Evolutionary conservation across 1,139 yeast genomes (phyloP).

Genomic region (Kodamaea plutei): DNA sequence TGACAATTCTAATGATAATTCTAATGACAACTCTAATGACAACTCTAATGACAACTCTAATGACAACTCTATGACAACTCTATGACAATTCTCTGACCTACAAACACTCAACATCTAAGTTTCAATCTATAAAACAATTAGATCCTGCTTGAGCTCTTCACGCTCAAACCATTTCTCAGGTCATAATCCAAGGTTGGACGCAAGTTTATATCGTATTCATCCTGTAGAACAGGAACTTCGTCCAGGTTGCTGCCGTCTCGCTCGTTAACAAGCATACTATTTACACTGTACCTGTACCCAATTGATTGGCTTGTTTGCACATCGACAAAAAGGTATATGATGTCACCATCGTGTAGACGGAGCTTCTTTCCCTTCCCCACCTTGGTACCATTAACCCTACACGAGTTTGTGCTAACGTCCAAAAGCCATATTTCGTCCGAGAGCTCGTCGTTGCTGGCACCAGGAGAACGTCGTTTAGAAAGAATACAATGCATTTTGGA

Average conservation of each 20-base stretch:
- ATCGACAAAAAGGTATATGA: conserved; percentile 62
- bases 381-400: conserved; percentile 58
- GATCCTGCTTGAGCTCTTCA: too few species aligned
- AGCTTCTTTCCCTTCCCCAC: conserved; percentile 63
- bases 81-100: too few species aligned
- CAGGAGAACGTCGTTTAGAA: conserved; percentile 54
- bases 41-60: too few species aligned
- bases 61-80: too few species aligned
- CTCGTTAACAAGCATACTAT: conserved; percentile 24
- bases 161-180: conserved; percentile 3
- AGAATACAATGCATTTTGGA: conserved; percentile 82
- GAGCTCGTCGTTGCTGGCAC: conserved; percentile 44
- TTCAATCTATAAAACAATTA: too few species aligned
- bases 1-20: too few species aligned
- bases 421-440: conserved; percentile 79
- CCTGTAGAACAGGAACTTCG: conserved; percentile 28
- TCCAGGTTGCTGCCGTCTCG: conserved; percentile 44
- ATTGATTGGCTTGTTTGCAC: conserved; percentile 45
- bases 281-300: conserved; percentile 42
- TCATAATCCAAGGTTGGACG: conserved; percentile 6
- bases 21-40: too few species aligned
- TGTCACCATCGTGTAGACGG: conserved; percentile 60
- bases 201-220: conserved; percentile 20
- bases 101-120: too few species aligned
- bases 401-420: conserved; percentile 77